Base-by-base conservation (phyloP, 2,329 filamentous ascomycete genomes). In the Hymenoscyphus scutula region DNA sequence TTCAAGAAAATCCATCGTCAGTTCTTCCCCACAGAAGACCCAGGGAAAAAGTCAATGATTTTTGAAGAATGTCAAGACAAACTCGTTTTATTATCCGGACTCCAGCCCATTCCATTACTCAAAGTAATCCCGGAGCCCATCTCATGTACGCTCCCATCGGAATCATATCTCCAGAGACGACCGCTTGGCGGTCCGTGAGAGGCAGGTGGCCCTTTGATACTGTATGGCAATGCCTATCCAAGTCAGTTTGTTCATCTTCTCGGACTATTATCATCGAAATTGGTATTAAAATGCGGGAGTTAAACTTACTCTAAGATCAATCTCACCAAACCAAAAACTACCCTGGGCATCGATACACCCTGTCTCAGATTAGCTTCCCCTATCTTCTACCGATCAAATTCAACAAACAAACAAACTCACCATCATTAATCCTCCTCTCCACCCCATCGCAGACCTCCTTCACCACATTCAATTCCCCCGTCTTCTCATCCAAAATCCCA, bases 251-350 rank as follows among this genome's bases (percentile, higher is more conserved):
- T 34, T 13, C 4, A 13, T 34, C 30, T 34, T 34, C 8, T 34
- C 10, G 10, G 4, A 8, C 1, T 34, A 11, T 34, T 2, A 4
- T 11, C 7, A 34, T 8, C 32, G 32, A 34, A 34, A 7, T 32
- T 32, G 6, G 30, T 30, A 8, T 30, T 8, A 10, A 34, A 10
- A 6, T 34, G 11, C 3, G 2, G 30, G 6, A 30, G 8, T 2
- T 11, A 37, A 11, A 48, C 48, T 25, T 11, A 60, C 65, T 48
- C 53, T 64, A 38, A 70, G 71, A 62, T 76, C 75, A 61, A 76
- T 76, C 67, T 77, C 75, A 1, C 74, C 76, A 19, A 76, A 59
- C 73, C 74, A 75, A 54, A 75, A 75, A 1, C 74, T 64, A 6
- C 74, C 74, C 32, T 71, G 71, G 2, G 73, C 73, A 64, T 75